A percentile compares a stretch with the other conserved stretches of the same genome.
phyloP scores from a whole-genome alignment of 768 basidiomycete species.

The Rhizopogon rudus region DNA sequence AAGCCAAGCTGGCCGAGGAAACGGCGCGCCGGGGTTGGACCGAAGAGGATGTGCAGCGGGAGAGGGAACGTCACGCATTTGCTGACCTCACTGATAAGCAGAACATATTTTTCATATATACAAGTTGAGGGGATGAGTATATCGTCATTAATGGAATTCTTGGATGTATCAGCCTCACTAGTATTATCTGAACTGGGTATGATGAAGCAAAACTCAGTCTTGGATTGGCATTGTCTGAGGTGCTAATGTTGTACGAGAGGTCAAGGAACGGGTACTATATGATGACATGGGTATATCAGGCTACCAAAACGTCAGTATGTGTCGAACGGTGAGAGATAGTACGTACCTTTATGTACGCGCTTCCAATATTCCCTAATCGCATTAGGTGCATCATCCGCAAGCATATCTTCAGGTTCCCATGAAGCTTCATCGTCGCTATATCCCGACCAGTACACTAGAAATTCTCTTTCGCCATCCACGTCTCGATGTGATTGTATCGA shows the following conservation, averaged over 20 bases:
- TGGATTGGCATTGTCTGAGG: too few relatives aligned
- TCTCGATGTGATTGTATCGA: slow-evolving; percentile 32
- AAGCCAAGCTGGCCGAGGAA: slow-evolving; percentile 34
- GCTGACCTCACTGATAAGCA: slow-evolving; percentile 60
- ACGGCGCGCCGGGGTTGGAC: slow-evolving; percentile 50
- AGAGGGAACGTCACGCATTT: slow-evolving; percentile 58
- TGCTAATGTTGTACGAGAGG: too few relatives aligned
- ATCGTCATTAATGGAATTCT: slow-evolving; percentile 1
- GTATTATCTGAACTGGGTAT: background rate
- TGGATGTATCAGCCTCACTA: background rate
- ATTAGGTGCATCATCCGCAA: slow-evolving; percentile 46
- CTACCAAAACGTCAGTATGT: background rate
- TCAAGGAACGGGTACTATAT: too few relatives aligned
- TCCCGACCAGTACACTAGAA: slow-evolving; percentile 51
- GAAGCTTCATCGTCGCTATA: slow-evolving; percentile 47
- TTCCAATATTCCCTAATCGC: slow-evolving; percentile 38
- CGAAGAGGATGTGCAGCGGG: slow-evolving; percentile 50
- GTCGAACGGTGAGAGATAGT: background rate
- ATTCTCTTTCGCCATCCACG: slow-evolving; percentile 34
- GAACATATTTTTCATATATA: slow-evolving; percentile 60
- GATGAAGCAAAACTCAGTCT: too few relatives aligned
- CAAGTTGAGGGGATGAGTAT: slow-evolving; percentile 14
- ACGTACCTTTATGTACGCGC: slow-evolving; percentile 8
- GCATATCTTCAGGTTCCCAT: slow-evolving; percentile 49
- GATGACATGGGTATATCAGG: background rate